phyloP scores from a whole-genome alignment of 1,139 yeast species.

The Zygotorulaspora mrakii region DNA sequence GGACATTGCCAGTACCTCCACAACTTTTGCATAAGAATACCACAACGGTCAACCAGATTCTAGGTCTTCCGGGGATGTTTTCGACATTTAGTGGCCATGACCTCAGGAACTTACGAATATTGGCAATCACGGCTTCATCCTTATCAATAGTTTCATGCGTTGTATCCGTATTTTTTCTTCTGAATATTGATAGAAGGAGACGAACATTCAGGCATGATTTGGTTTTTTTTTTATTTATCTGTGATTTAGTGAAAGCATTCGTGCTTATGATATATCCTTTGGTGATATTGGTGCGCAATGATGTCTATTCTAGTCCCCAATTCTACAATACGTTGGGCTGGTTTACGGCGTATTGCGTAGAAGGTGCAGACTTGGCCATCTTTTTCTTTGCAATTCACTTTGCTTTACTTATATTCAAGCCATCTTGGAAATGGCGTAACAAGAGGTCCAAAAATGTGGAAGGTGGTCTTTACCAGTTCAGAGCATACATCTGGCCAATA shows the following conservation, averaged over 20 bases:
- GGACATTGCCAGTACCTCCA: constrained; percentile 8
- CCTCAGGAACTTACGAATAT: constrained; percentile 41
- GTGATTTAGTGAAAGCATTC: constrained; percentile 72
- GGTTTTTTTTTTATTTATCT: constrained; percentile 60
- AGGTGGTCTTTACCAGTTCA: constrained; percentile 68
- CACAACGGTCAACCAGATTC: constrained; percentile 32
- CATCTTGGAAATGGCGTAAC: constrained; percentile 49
- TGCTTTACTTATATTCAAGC: constrained; percentile 66
- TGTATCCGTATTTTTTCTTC: constrained; percentile 50
- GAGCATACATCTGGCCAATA: constrained; percentile 56
- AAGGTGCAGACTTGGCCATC: constrained; percentile 86
- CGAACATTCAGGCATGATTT: constrained; percentile 69
- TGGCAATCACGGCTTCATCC: constrained; percentile 57
- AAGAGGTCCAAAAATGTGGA: constrained; percentile 46
- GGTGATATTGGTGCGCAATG: constrained; percentile 43
- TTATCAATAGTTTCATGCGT: constrained; percentile 56
- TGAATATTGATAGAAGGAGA: constrained; percentile 59
- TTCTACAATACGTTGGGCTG: constrained; percentile 79
- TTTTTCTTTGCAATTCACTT: constrained; percentile 81
- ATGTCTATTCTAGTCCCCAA: constrained; percentile 50
- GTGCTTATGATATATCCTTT: constrained; percentile 68
- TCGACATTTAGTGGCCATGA: constrained; percentile 28
- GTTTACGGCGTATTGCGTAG: constrained; percentile 76
- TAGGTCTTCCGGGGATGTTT: constrained; percentile 36
- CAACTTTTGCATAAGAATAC: constrained; percentile 25